Percentiles rank a stretch among this genome's conserved stretches.
phyloP scores from a whole-genome alignment of 345 rosid genomes.

The Camelina sativa region DNA sequence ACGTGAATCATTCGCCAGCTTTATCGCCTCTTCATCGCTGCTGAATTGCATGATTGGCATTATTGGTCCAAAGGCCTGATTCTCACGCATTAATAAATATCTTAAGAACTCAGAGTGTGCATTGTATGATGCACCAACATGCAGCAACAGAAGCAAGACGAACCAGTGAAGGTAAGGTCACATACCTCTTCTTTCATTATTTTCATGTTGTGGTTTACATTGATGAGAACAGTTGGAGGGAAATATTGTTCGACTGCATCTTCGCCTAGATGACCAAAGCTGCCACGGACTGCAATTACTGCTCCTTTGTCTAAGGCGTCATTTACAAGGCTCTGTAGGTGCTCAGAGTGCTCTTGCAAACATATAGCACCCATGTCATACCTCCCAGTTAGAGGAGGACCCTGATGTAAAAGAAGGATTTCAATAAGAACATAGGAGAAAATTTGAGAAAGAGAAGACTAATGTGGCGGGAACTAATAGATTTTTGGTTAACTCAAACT shows the following conservation, averaged over 20 bases:
- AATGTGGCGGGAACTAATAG: slow-evolving; percentile 7
- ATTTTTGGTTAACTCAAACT: neutral
- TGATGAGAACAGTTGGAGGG: slow-evolving; percentile 86
- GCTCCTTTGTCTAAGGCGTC: slow-evolving; percentile 96
- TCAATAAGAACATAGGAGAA: slow-evolving; percentile 5
- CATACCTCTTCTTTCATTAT: slow-evolving; percentile 99
- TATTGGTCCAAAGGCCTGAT: slow-evolving; percentile 97
- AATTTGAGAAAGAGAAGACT: slow-evolving; percentile 19
- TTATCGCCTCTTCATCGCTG: slow-evolving; percentile 86
- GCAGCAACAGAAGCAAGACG: slow-evolving; percentile 4
- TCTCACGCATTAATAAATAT: neutral
- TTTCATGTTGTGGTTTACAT: slow-evolving; percentile 84
- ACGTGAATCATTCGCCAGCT: slow-evolving; percentile 88
- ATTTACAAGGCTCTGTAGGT: slow-evolving; percentile 78
- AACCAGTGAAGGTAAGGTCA: neutral
- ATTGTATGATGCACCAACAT: slow-evolving; percentile 20
- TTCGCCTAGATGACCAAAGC: slow-evolving; percentile 89
- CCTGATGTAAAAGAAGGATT: slow-evolving; percentile 52
- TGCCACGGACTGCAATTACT: slow-evolving; percentile 84
- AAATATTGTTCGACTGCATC: slow-evolving; percentile 96
- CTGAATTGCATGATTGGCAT: slow-evolving; percentile 96
- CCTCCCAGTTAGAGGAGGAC: slow-evolving; percentile 88
- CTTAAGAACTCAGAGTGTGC: neutral
- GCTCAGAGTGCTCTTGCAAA: slow-evolving; percentile 90
- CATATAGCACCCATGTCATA: slow-evolving; percentile 99